A percentile compares a stretch with the other conserved stretches of the same genome.
phyloP scores from a whole-genome alignment of 306 rosid species.

The Lagenaria siceraria region DNA sequence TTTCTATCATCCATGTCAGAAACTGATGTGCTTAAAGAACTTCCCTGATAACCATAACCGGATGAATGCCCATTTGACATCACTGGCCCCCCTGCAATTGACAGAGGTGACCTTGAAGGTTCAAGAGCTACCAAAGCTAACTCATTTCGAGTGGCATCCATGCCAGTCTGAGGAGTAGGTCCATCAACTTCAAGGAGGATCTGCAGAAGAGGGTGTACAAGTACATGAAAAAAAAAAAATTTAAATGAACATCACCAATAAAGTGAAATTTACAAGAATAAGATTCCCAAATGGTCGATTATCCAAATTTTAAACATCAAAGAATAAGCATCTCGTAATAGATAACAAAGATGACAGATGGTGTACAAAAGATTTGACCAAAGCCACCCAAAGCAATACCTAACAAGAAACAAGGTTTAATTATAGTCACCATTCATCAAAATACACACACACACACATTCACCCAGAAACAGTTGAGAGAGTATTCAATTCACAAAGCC shows the following conservation, averaged over 20 bases:
- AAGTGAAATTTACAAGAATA: neutral
- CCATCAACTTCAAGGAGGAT: constrained; percentile 57
- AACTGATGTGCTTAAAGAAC: constrained; percentile 39
- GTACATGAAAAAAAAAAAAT: constrained; percentile 4
- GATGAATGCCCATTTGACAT: constrained; percentile 76
- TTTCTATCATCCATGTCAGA: constrained; percentile 48
- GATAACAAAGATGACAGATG: neutral
- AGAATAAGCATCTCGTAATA: neutral
- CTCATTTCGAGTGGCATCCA: constrained; percentile 71
- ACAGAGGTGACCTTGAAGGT: constrained; percentile 68
- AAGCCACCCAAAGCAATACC: neutral
- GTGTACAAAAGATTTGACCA: neutral
- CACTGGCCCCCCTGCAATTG: constrained; percentile 92
- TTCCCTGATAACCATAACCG: constrained; percentile 52
- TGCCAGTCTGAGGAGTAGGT: constrained; percentile 26
- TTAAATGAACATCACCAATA: neutral
- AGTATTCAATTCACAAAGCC: neutral
- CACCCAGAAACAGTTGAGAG: neutral
- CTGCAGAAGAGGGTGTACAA: constrained; percentile 10
- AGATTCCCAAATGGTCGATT: neutral
- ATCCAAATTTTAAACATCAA: neutral
- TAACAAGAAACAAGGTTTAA: neutral
- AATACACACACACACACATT: neutral
- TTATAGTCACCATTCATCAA: neutral
- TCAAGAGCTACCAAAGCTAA: constrained; percentile 83